phyloP scores from a whole-genome alignment of 139 green algal species.

The Desmodesmus armatus region DNA sequence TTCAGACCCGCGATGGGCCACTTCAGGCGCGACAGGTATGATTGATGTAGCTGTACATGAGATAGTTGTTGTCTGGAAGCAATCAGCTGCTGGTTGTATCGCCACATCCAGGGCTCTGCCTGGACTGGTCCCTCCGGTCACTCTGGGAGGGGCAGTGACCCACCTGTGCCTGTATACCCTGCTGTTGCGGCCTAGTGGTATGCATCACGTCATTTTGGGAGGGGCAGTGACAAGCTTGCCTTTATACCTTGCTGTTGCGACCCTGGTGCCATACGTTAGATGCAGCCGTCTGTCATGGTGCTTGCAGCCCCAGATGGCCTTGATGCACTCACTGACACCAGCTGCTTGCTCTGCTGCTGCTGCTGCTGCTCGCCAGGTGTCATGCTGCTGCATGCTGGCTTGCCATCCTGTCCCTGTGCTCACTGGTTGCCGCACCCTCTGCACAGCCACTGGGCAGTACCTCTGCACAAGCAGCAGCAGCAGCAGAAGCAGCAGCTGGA shows the following conservation, averaged over 20 bases:
- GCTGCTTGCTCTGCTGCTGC: neutral
- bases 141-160: too few relatives aligned
- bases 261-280: too few relatives aligned
- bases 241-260: neutral
- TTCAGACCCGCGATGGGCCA: neutral
- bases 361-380: neutral
- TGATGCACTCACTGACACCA: neutral
- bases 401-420: neutral
- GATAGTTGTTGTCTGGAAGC: neutral
- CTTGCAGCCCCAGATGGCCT: too few relatives aligned
- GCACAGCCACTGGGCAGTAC: neutral
- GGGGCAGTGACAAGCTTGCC: neutral
- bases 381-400: neutral
- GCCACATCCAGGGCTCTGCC: neutral
- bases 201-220: neutral
- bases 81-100: neutral
- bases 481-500: too few relatives aligned
- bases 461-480: too few relatives aligned
- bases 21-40: neutral
- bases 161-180: too few relatives aligned
- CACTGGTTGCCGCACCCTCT: neutral
- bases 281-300: too few relatives aligned
- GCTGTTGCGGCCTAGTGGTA: too few relatives aligned
- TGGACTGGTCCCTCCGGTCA: neutral
- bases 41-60: neutral